A percentile compares a stretch with the other conserved stretches of the same genome.
Conservation (phyloP, 2,329 filamentous ascomycete species). For the Parastagonospora nodorum region DNA sequence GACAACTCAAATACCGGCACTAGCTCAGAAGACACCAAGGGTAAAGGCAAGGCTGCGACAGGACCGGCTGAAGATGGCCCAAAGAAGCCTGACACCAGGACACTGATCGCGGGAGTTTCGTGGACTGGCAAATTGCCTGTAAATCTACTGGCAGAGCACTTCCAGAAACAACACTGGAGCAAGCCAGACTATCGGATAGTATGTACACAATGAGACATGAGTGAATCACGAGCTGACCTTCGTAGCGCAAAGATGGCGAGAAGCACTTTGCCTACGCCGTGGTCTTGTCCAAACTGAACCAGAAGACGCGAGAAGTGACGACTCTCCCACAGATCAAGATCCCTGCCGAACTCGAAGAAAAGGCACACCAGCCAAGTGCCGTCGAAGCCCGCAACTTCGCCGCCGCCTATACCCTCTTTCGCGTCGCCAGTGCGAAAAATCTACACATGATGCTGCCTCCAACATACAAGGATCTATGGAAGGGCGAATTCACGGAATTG, state of each 20-base stretch:
- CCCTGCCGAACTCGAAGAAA: slow-evolving; percentile 74
- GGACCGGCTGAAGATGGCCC: slow-evolving; percentile 46
- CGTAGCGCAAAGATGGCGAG: slow-evolving; percentile 70
- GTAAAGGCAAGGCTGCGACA: slow-evolving; percentile 39
- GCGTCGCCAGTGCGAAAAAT: slow-evolving; percentile 94
- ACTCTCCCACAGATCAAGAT: slow-evolving; percentile 82
- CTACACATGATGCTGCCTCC: slow-evolving; percentile 93
- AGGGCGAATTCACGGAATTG: slow-evolving; percentile 78
- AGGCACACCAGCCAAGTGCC: slow-evolving; percentile 76
- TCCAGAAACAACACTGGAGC: slow-evolving; percentile 94
- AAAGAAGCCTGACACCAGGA: slow-evolving; percentile 68
- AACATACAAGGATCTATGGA: slow-evolving; percentile 88
- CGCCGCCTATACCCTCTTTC: slow-evolving; percentile 87
- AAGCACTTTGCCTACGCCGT: slow-evolving; percentile 77
- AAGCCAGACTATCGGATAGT: slow-evolving; percentile 89
- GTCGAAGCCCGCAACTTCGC: slow-evolving; percentile 93
- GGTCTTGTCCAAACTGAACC: slow-evolving; percentile 72
- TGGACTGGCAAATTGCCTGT: slow-evolving; percentile 98
- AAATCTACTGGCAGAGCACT: slow-evolving; percentile 91
- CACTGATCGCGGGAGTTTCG: slow-evolving; percentile 89
- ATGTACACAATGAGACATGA: slow-evolving; percentile 13
- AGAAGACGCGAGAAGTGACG: slow-evolving; percentile 79
- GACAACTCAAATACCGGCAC: slow-evolving; percentile 18
- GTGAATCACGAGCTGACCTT: slow-evolving; percentile 7
- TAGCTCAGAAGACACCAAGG: slow-evolving; percentile 27